phyloP scores from a whole-genome alignment of 306 rosid genomes.

The peach (Prunus persica) region DNA sequence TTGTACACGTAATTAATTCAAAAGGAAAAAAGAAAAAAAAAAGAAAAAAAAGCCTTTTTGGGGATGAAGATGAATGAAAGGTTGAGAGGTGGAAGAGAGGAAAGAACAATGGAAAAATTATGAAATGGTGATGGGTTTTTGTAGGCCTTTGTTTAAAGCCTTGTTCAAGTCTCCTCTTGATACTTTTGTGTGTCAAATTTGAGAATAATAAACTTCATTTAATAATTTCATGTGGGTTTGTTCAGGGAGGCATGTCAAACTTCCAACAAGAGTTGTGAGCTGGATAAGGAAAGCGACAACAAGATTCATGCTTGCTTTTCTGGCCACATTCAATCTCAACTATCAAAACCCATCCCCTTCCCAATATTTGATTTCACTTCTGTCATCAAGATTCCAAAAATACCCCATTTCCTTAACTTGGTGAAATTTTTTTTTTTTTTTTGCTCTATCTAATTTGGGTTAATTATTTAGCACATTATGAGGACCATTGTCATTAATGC shows the following conservation, averaged over 20 bases:
- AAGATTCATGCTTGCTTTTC: slow-evolving; percentile 42
- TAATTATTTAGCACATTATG: background rate
- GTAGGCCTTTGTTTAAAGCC: slow-evolving; percentile 30
- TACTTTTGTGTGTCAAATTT: slow-evolving; percentile 13
- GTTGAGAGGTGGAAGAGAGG: slow-evolving; percentile 2
- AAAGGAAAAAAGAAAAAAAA: background rate
- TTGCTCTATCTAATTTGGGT: background rate
- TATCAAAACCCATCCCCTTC: slow-evolving; percentile 41
- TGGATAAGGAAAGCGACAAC: slow-evolving; percentile 71
- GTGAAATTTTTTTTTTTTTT: slow-evolving; percentile 10
- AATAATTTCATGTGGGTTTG: slow-evolving; percentile 74
- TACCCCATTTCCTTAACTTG: slow-evolving; percentile 21
- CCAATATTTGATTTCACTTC: slow-evolving; percentile 43
- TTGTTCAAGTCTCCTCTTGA: slow-evolving; percentile 1
- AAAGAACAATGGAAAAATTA: slow-evolving; percentile 7
- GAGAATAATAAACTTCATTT: slow-evolving; percentile 23
- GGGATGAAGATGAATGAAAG: background rate
- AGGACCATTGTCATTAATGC: slow-evolving; percentile 2
- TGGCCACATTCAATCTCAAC: slow-evolving; percentile 37
- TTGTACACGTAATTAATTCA: background rate
- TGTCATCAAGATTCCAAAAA: slow-evolving; percentile 35
- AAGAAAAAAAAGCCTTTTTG: background rate
- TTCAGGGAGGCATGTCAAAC: slow-evolving; percentile 53
- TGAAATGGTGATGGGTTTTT: slow-evolving; percentile 29
- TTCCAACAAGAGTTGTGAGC: slow-evolving; percentile 59